Percentiles rank a stretch among this genome's conserved stretches.
Evolutionary conservation across 306 rosid genomes (phyloP).

Genomic region (Heteromeles arbutifolia): DNA sequence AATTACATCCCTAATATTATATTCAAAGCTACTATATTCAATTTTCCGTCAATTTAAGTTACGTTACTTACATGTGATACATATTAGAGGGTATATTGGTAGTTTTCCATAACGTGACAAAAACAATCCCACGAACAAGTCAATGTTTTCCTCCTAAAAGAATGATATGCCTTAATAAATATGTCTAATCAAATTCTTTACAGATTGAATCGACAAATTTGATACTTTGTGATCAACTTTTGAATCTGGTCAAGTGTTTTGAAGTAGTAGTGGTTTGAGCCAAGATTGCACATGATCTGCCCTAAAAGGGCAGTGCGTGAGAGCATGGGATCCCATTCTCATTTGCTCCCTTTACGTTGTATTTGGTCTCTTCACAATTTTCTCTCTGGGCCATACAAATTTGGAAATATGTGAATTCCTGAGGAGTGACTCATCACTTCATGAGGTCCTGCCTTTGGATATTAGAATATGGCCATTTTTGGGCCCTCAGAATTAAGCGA

Average conservation of each 20-base stretch:
- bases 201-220: conserved; percentile 18
- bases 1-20: no score
- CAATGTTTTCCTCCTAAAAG: background rate
- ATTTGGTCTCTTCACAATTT: conserved; percentile 35
- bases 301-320: conserved; percentile 21
- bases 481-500: background rate
- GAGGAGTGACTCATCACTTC: background rate
- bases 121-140: background rate
- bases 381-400: conserved; percentile 18
- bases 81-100: no score
- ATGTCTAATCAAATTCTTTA: conserved; percentile 9
- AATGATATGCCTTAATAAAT: background rate
- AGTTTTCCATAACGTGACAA: no score
- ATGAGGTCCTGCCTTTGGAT: background rate
- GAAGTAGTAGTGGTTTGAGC: background rate
- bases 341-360: conserved; percentile 32
- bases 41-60: no score
- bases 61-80: no score
- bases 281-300: conserved; percentile 46
- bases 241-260: conserved; percentile 33
- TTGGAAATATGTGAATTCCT: background rate
- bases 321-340: conserved; percentile 57
- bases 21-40: no score
- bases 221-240: conserved; percentile 32
- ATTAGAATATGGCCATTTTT: background rate